Evolutionary conservation across 2,329 filamentous ascomycete species (phyloP).

Genomic region (Stagonosporopsis rhizophila): DNA sequence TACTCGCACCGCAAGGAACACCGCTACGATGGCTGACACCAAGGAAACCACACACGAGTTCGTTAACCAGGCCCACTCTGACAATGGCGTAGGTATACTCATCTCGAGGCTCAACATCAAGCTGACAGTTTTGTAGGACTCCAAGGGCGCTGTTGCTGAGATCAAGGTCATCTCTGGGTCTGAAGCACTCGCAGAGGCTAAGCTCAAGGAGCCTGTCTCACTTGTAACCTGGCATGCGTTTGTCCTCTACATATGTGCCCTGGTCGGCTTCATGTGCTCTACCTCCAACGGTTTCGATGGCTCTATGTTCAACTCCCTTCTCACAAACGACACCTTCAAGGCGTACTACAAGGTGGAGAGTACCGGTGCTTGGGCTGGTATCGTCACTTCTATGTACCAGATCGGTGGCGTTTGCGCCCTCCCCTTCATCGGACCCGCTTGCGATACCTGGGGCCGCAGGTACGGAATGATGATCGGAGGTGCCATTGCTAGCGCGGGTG

Average conservation of each 20-base stretch:
- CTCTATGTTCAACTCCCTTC: conserved; percentile 61
- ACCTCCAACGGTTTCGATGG: conserved; percentile 67
- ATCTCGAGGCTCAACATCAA: not conserved
- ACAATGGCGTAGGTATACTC: conserved; percentile 23
- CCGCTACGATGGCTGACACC: conserved; percentile 24
- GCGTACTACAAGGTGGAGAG: conserved; percentile 52
- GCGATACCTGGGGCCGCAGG: conserved; percentile 53
- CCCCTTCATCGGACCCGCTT: conserved; percentile 55
- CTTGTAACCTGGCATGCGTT: conserved; percentile 27
- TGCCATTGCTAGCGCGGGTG: conserved; percentile 57
- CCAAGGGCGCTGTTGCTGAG: conserved; percentile 33
- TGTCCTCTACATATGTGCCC: conserved; percentile 31
- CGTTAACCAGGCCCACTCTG: conserved; percentile 20
- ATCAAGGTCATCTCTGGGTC: conserved; percentile 59
- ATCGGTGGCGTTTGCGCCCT: conserved; percentile 56
- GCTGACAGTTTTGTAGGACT: conserved; percentile 17
- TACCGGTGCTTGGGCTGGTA: conserved; percentile 54
- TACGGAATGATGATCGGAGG: conserved; percentile 62
- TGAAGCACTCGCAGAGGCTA: conserved; percentile 63
- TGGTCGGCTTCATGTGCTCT: conserved; percentile 53
- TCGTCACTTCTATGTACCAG: conserved; percentile 58
- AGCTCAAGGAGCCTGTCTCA: conserved; percentile 59
- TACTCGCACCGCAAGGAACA: conserved; percentile 16
- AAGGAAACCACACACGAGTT: conserved; percentile 20
- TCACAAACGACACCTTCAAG: conserved; percentile 55